Evolutionary conservation across 768 basidiomycete genomes (phyloP).

Genomic region (Collybiopsis luxurians): DNA sequence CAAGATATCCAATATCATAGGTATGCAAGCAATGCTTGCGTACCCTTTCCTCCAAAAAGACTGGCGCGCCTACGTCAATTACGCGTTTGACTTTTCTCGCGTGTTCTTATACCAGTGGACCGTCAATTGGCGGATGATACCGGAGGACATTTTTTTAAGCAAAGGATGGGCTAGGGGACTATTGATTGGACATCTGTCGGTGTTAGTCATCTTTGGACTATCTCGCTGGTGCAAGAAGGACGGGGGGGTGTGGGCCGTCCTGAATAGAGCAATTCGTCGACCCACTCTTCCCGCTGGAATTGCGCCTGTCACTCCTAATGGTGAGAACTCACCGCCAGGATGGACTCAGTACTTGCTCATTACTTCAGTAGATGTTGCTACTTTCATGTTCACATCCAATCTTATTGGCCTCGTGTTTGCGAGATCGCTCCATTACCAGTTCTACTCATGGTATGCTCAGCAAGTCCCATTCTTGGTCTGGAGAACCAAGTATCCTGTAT

Average conservation of each 20-base stretch:
- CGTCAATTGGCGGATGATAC: constrained; percentile 93
- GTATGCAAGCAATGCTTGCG: constrained; percentile 61
- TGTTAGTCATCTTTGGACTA: constrained; percentile 64
- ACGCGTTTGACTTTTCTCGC: constrained; percentile 85
- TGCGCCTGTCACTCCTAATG: constrained; percentile 52
- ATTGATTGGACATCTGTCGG: constrained; percentile 60
- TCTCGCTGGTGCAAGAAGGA: constrained; percentile 75
- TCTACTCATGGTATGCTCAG: constrained; percentile 96
- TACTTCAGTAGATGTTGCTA: constrained; percentile 60
- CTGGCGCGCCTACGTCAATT: constrained; percentile 60
- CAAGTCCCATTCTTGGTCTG: constrained; percentile 84
- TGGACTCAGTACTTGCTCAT: constrained; percentile 13
- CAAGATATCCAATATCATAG: constrained; percentile 45
- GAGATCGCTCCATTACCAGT: constrained; percentile 95
- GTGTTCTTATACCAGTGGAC: constrained; percentile 96
- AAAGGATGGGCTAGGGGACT: constrained; percentile 57
- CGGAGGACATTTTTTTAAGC: constrained; percentile 74
- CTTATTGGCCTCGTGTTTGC: constrained; percentile 90
- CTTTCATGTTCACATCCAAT: constrained; percentile 87
- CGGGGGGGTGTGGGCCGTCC: constrained; percentile 59
- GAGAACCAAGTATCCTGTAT: constrained; percentile 63
- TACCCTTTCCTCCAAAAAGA: constrained; percentile 66
- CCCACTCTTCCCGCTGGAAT: constrained; percentile 50
- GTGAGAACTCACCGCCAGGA: constrained; percentile 40
- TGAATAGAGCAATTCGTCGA: constrained; percentile 50